phyloP scores from a whole-genome alignment of 73 alveolate genomes.

The Paraurostyla sp. region DNA sequence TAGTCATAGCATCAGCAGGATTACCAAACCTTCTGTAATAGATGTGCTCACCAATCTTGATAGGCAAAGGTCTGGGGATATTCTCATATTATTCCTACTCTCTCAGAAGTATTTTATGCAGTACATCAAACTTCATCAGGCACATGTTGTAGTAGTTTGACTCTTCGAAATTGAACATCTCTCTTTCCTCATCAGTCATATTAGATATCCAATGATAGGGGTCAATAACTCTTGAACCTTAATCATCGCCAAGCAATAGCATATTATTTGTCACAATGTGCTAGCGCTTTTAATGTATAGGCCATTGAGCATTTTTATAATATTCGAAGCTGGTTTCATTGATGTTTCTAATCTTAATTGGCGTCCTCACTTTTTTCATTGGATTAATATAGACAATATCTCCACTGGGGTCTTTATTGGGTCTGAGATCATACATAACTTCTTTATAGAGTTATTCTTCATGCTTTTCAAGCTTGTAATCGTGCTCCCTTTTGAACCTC shows the following conservation, averaged over 20 bases:
- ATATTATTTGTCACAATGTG: neutral
- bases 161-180: slow-evolving; percentile 32
- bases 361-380: slow-evolving; percentile 19
- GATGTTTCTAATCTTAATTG: slow-evolving; percentile 37
- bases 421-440: slow-evolving; percentile 62
- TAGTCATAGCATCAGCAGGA: slow-evolving; percentile 54
- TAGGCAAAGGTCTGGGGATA: slow-evolving; percentile 26
- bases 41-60: slow-evolving; percentile 25
- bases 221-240: slow-evolving; percentile 20
- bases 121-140: slow-evolving; percentile 22
- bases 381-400: neutral
- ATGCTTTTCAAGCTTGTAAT: slow-evolving; percentile 45
- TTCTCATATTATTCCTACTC: slow-evolving; percentile 40
- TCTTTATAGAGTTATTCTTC: slow-evolving; percentile 72
- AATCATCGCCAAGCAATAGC: neutral
- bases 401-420: neutral
- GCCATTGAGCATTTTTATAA: neutral
- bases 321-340: neutral
- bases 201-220: slow-evolving; percentile 61
- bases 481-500: slow-evolving; percentile 68
- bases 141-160: neutral
- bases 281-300: neutral
- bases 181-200: slow-evolving; percentile 11
- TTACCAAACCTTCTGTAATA: slow-evolving; percentile 64
- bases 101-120: neutral